These are phyloP conservation scores for Copromyces sp. DNA, from an alignment of 495 filamentous ascomycete species.

Conservation along the genomic window DNA sequence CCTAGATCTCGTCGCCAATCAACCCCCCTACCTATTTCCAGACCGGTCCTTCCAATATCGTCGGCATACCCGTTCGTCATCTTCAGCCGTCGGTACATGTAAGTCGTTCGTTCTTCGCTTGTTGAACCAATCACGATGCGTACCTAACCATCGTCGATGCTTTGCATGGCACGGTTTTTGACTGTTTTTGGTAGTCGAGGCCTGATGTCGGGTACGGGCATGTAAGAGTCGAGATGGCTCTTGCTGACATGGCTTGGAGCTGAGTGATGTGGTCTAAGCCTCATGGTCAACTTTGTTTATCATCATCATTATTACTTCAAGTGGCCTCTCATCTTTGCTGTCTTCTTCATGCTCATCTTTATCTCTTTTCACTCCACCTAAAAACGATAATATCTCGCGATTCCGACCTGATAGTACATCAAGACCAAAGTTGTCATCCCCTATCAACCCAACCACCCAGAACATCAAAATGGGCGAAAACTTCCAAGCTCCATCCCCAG, in stretches of 20 bases:
- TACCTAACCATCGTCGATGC: not conserved
- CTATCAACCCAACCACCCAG: not conserved
- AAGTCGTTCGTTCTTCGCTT: not conserved
- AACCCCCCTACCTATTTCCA: not conserved
- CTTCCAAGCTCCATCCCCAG: not conserved
- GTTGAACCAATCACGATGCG: not conserved
- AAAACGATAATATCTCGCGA: not conserved
- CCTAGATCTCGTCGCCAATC: not conserved
- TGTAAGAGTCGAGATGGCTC: not conserved
- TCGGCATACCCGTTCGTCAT: not conserved
- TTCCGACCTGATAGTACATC: not conserved
- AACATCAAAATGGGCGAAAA: not conserved
- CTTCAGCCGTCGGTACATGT: not conserved
- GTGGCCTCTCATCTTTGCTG: not conserved
- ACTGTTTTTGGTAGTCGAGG: not conserved
- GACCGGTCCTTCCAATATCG: not conserved
- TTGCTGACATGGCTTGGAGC: not conserved
- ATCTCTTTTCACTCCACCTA: not conserved
- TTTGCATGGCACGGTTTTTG: not conserved
- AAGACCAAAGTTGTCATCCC: not conserved
- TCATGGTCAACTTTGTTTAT: not conserved
- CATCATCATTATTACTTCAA: not conserved
- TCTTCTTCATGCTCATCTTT: not conserved
- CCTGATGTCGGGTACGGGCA: not conserved
- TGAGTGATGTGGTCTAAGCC: not conserved